These are phyloP conservation scores for Thelonectria blattea DNA, from an alignment of 2,329 filamentous ascomycete species.

Conservation along the genomic window DNA sequence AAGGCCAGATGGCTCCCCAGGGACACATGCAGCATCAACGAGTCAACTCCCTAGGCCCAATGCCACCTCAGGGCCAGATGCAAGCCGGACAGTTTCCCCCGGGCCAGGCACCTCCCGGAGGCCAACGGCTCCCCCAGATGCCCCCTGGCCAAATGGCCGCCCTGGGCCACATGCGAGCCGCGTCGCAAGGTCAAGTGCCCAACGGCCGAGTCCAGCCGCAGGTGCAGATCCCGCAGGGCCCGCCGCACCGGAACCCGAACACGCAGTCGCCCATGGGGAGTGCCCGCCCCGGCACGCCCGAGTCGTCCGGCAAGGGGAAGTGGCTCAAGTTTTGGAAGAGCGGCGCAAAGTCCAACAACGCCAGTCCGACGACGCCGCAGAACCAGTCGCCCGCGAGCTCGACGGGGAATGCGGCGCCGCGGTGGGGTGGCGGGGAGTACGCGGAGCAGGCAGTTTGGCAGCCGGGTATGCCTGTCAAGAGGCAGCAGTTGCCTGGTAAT, in stretches of 20 bases:
- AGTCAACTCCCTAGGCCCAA: slow-evolving; percentile 23
- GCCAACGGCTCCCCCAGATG: neutral
- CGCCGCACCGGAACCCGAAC: slow-evolving; percentile 25
- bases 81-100: slow-evolving; percentile 4
- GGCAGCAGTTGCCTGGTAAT: neutral
- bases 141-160: slow-evolving; percentile 9
- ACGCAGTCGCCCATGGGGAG: slow-evolving; percentile 24
- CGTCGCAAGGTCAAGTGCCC: slow-evolving; percentile 9
- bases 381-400: slow-evolving; percentile 19
- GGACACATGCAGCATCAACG: slow-evolving; percentile 21
- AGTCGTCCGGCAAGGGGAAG: slow-evolving; percentile 34
- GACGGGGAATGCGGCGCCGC: slow-evolving; percentile 10
- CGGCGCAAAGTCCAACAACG: slow-evolving; percentile 29
- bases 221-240: slow-evolving; percentile 18
- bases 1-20: slow-evolving; percentile 14
- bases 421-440: slow-evolving; percentile 33
- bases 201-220: slow-evolving; percentile 16
- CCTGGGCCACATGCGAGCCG: slow-evolving; percentile 10
- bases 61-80: slow-evolving; percentile 15
- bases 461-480: slow-evolving; percentile 25
- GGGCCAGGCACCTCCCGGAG: slow-evolving; percentile 4
- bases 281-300: slow-evolving; percentile 27
- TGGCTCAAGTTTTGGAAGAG: slow-evolving; percentile 38
- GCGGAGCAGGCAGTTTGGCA: slow-evolving; percentile 32
- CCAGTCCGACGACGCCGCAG: slow-evolving; percentile 27